phyloP scores from a whole-genome alignment of 2,329 filamentous ascomycete genomes.

The Catunica adiposa region DNA sequence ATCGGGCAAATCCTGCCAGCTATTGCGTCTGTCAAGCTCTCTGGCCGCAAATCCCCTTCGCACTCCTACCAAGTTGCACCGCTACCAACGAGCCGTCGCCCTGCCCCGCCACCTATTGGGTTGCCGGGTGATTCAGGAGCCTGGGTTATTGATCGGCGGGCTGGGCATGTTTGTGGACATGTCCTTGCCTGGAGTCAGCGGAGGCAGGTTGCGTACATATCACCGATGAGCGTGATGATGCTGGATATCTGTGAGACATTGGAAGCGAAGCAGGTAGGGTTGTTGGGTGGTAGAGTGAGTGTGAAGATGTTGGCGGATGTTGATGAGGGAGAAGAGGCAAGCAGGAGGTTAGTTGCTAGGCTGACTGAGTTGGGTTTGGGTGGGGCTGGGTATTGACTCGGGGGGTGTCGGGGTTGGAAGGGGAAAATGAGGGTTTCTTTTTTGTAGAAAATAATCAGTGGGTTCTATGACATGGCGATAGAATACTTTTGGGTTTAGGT shows the following conservation, averaged over 20 bases:
- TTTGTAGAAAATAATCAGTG: too few species aligned
- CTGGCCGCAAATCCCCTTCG: constrained; percentile 65
- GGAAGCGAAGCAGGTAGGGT: constrained; percentile 48
- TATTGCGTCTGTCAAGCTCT: constrained; percentile 73
- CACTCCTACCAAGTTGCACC: constrained; percentile 44
- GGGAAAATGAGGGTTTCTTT: not conserved
- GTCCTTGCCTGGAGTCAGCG: constrained; percentile 75
- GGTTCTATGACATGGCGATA: not conserved
- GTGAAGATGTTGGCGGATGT: constrained; percentile 19
- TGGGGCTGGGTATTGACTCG: not conserved
- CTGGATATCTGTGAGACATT: constrained; percentile 71
- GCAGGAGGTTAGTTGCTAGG: constrained; percentile 3
- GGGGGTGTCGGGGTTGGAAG: not conserved
- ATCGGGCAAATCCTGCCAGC: constrained; percentile 61
- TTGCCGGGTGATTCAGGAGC: constrained; percentile 84
- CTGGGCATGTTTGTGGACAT: constrained; percentile 74
- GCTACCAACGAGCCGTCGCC: constrained; percentile 10
- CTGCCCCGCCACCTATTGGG: constrained; percentile 28
- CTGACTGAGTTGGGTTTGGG: not conserved
- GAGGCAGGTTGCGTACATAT: constrained; percentile 76
- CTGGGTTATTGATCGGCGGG: constrained; percentile 70
- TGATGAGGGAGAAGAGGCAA: constrained; percentile 2
- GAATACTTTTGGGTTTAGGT: not conserved
- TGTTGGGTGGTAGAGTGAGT: constrained; percentile 44
- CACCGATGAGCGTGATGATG: constrained; percentile 81